A percentile compares a stretch with the other conserved stretches of the same genome.
Conservation (phyloP, 2,329 filamentous ascomycete species). For the Neophaeococcomyces aloes region DNA sequence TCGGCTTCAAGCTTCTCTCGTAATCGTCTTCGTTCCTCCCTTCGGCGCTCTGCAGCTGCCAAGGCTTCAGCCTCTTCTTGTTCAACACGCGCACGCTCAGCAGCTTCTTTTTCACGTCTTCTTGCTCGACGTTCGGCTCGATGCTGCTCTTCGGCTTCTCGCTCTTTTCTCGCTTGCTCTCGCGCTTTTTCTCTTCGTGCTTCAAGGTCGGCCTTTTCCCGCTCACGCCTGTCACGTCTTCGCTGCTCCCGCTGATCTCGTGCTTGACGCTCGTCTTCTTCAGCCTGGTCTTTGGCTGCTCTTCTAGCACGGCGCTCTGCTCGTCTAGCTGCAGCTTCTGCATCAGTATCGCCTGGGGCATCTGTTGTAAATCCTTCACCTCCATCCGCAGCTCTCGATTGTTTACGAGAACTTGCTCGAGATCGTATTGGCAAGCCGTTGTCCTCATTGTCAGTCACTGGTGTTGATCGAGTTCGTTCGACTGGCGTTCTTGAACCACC, state of each 20-base stretch:
- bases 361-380: slow-evolving; percentile 37
- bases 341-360: slow-evolving; percentile 42
- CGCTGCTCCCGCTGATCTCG: slow-evolving; percentile 27
- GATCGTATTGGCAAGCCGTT: slow-evolving; percentile 16
- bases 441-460: slow-evolving; percentile 21
- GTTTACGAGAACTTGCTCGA: slow-evolving; percentile 29
- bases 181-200: slow-evolving; percentile 29
- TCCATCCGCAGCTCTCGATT: slow-evolving; percentile 37
- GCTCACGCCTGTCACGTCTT: slow-evolving; percentile 37
- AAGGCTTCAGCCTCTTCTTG: slow-evolving; percentile 26
- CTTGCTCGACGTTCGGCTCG: slow-evolving; percentile 51
- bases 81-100: slow-evolving; percentile 23
- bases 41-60: slow-evolving; percentile 30
- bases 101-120: slow-evolving; percentile 29
- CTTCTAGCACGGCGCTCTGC: slow-evolving; percentile 52
- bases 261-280: slow-evolving; percentile 27
- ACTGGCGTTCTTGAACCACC: slow-evolving; percentile 37
- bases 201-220: slow-evolving; percentile 48
- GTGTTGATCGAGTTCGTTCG: slow-evolving; percentile 18
- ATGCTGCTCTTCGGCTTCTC: slow-evolving; percentile 45
- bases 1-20: slow-evolving; percentile 20
- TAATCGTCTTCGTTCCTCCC: slow-evolving; percentile 25
- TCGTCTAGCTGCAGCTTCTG: slow-evolving; percentile 51
- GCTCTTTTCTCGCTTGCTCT: slow-evolving; percentile 44
- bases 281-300: slow-evolving; percentile 31